Evolutionary conservation across 208 protist genomes (phyloP), one percentile per base, ranked within the genome.

Genomic region (Leishmania aethiopica): DNA sequence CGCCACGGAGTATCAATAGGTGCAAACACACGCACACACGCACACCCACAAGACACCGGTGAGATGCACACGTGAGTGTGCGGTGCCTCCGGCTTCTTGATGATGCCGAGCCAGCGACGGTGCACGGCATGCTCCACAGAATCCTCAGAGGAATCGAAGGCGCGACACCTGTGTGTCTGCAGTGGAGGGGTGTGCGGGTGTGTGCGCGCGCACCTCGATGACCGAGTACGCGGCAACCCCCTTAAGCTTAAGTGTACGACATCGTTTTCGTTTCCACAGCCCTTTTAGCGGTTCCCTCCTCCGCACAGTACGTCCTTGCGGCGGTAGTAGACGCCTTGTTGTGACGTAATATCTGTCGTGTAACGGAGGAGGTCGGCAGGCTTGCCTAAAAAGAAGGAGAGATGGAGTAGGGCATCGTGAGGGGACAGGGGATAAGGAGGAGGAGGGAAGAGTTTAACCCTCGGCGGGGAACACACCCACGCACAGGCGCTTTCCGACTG

Each of bases 231-330:
- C 67, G 10, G 51, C 22, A 74, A 28, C 0, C 69, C 10, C 69
- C 17, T 55, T 17, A 53, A 11, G 3, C 15, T 53, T 53, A 51
- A 53, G 25, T 32, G 49, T 32, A 62, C 72, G 8, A 45, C 74
- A n/a, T 59, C 35, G 45, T 76, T 60, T 8, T 70, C 66, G 11
- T 81, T 77, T 64, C 77, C 82, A 75, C 53, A 66, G 35, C 60
- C 67, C 69, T 59, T 80, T 53, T 79, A 55, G 51, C 77, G 69
- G 62, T 45, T n/a, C 3, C 40, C 32, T 59, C 71, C 10, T 59
- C 51, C 22, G 40, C 42, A 77, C 19, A 62, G 22, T n/a, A 11
- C 5, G 45, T 53, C 69, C 25, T 51, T 6, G 69, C 17, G 28
- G 37, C 40, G 28, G 69, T 74, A 13, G 69, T 74, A 19, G 69